Percentiles rank a stretch among this genome's conserved stretches.
These are phyloP conservation scores for Mycena rebaudengoi DNA, from an alignment of 768 basidiomycete species.

Conservation along the genomic window DNA sequence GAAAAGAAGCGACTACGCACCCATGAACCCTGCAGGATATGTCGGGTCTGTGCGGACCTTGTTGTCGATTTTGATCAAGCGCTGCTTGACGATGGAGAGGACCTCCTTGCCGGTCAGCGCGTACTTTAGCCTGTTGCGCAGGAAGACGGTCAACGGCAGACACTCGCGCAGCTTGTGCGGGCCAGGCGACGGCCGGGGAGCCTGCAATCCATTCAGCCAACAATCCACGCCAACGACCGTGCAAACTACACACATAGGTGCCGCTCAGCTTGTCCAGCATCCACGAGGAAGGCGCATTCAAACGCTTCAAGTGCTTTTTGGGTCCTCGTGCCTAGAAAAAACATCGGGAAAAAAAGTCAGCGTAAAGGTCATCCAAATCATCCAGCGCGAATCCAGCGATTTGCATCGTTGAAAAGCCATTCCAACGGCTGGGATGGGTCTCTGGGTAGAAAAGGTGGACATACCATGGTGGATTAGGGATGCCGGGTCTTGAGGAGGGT, in stretches of 20 bases:
- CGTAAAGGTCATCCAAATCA: conserved; percentile 49
- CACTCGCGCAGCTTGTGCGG: conserved; percentile 99
- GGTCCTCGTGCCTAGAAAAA: conserved; percentile 90
- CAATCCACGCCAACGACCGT: background rate
- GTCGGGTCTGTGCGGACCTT: conserved; percentile 99
- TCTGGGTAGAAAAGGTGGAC: conserved; percentile 33
- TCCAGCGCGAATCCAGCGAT: conserved; percentile 46
- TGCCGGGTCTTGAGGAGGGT: conserved; percentile 39
- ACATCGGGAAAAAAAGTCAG: conserved; percentile 14
- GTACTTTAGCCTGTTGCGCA: conserved; percentile 99
- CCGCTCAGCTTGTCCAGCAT: conserved; percentile 99
- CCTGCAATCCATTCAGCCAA: conserved; percentile 55
- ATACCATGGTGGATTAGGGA: conserved; percentile 55
- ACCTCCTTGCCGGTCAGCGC: conserved; percentile 98
- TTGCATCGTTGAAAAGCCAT: conserved; percentile 8
- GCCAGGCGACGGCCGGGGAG: conserved; percentile 96
- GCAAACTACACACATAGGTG: conserved; percentile 75
- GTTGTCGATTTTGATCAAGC: conserved; percentile 97
- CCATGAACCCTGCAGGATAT: conserved; percentile 97
- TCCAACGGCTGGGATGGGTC: background rate
- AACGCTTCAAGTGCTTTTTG: conserved; percentile 98
- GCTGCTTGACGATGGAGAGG: conserved; percentile 92
- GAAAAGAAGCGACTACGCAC: conserved; percentile 57
- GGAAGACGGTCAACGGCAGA: conserved; percentile 96
- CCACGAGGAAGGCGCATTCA: conserved; percentile 98